Evolutionary conservation across 805 yeast genomes (phyloP).

Genomic region (Cyberlindnera xishuangbannaensis): DNA sequence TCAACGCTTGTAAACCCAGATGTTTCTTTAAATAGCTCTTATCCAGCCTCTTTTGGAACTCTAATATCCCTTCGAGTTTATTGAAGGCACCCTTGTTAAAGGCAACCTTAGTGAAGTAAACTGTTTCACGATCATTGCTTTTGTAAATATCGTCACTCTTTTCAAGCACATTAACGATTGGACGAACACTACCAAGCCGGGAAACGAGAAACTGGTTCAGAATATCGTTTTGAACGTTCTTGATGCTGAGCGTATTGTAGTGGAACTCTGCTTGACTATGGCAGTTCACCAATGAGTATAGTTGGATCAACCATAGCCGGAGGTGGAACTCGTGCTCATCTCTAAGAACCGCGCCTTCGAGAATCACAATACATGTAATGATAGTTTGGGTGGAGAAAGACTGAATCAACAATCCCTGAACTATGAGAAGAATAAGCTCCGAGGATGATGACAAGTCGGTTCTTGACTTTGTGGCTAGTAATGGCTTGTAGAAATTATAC

Average conservation of each 20-base stretch:
- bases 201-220: slow-evolving; percentile 48
- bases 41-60: slow-evolving; percentile 47
- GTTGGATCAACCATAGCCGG: slow-evolving; percentile 61
- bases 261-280: slow-evolving; percentile 42
- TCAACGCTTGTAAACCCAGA: slow-evolving; percentile 24
- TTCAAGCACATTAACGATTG: slow-evolving; percentile 34
- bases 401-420: slow-evolving; percentile 30
- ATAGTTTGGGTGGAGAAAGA: slow-evolving; percentile 23
- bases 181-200: slow-evolving; percentile 41
- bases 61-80: slow-evolving; percentile 61
- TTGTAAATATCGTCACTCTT: slow-evolving; percentile 45
- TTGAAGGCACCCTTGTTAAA: slow-evolving; percentile 56
- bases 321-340: slow-evolving; percentile 75
- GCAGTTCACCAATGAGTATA: slow-evolving; percentile 56
- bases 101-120: slow-evolving; percentile 42
- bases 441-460: slow-evolving; percentile 72
- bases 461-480: slow-evolving; percentile 36
- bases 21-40: slow-evolving; percentile 36
- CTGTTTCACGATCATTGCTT: slow-evolving; percentile 46
- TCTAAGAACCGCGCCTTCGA: slow-evolving; percentile 47
- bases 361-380: slow-evolving; percentile 40
- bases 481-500: slow-evolving; percentile 34
- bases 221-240: slow-evolving; percentile 73
- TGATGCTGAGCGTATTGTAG: slow-evolving; percentile 54
- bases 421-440: slow-evolving; percentile 55